These are phyloP conservation scores for Aureobasidium sp. DNA, from an alignment of 2,329 filamentous ascomycete species.

Conservation along the genomic window DNA sequence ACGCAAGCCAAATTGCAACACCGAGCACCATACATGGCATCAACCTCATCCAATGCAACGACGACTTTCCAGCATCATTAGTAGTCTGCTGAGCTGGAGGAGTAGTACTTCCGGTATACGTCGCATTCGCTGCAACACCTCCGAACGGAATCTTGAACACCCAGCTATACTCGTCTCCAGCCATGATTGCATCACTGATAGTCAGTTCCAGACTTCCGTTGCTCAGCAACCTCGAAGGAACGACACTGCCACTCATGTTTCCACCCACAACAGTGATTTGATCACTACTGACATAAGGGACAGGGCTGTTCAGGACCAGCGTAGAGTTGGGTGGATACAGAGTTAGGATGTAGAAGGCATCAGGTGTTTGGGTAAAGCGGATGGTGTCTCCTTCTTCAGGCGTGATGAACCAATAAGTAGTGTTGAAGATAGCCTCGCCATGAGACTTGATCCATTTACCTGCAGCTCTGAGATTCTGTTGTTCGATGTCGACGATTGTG, in stretches of 20 bases:
- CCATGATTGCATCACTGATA: conserved; percentile 27
- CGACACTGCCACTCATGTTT: conserved; percentile 23
- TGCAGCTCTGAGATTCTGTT: conserved; percentile 42
- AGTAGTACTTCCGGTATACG: background rate
- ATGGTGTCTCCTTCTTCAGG: conserved; percentile 39
- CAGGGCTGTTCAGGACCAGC: conserved; percentile 36
- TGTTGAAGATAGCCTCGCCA: conserved; percentile 50
- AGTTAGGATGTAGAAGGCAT: conserved; percentile 48
- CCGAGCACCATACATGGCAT: background rate
- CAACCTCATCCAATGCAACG: background rate
- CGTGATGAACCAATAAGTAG: conserved; percentile 47
- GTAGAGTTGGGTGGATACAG: conserved; percentile 37
- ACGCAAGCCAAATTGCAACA: background rate
- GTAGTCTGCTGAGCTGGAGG: background rate
- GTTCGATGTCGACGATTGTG: conserved; percentile 44
- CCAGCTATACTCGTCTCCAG: conserved; percentile 36
- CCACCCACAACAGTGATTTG: conserved; percentile 39
- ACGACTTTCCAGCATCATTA: background rate
- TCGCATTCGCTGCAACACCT: conserved; percentile 9
- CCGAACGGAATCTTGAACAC: conserved; percentile 36
- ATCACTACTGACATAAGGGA: conserved; percentile 45
- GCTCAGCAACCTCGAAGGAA: conserved; percentile 22
- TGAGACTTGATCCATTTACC: conserved; percentile 50
- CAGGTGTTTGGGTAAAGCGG: conserved; percentile 45
- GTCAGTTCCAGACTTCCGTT: conserved; percentile 30